Base-by-base conservation (phyloP, 2,329 filamentous ascomycete species). In the Rutstroemia sp. region DNA sequence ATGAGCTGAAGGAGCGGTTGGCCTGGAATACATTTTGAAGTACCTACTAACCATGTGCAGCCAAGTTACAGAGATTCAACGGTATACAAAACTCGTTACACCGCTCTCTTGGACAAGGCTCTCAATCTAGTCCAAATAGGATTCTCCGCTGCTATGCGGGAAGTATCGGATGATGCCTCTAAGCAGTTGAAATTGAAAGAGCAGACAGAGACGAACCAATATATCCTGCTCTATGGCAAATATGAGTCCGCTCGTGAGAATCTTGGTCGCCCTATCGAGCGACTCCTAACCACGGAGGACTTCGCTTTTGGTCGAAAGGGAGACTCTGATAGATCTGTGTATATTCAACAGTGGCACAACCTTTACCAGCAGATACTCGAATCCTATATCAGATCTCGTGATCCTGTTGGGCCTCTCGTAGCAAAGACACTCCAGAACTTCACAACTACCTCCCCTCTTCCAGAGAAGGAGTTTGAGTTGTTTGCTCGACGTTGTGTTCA, bases 71-170 rank as follows among this genome's bases (percentile, higher is more conserved):
- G 89, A 60, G 92, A 97, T 70, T 86, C 92, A 2, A 86, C 91
- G 60, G 84, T 87, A 2, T 97, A 96, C 70, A 82, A 92, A 45
- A 90, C 92, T 6, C 83, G 91, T 58, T 97, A 97, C 70, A 84
- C 89, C 58, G 79, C 94, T 0, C 78, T 96, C 12, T 79, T 97
- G 14, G 82, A 81, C 27, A 84, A 84, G 63, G 79, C 82, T 0
- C 73, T 86, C 9, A 82, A 84, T 64, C 72, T 86, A 12, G 73
- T 86, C 5, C 82, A 66, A 25, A 56, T 63, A 39, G 59, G 60
- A 14, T 60, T 67, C 44, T 59, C 60, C 1, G 61, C 56, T 34
- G 57, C 61, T 55, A 51, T 68, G 9, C 65, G 83, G 81, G 58
- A 79, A 78, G 61, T 77, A 76, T n/a, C 74, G 83, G 23, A 80